These are phyloP conservation scores for Styphnolobium japonicum DNA, from an alignment of 306 rosid species.

Conservation along the genomic window DNA sequence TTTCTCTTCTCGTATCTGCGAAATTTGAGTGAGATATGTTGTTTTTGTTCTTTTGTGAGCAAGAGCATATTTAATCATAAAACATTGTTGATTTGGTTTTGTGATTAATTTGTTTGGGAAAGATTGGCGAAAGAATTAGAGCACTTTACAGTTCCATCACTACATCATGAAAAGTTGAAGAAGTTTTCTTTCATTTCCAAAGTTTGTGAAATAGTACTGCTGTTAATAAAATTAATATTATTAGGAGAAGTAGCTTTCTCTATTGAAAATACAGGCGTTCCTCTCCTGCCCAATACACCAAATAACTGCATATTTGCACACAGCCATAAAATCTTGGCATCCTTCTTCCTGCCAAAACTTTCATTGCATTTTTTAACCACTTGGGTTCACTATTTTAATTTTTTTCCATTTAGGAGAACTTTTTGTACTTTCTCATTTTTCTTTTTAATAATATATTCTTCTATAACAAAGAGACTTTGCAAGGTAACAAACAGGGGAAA, in stretches of 20 bases:
- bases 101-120: constrained; percentile 6
- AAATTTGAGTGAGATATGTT: neutral
- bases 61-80: constrained; percentile 4
- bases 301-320: neutral
- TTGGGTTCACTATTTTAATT: neutral
- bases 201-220: neutral
- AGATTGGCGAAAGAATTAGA: neutral
- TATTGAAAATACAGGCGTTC: neutral
- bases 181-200: neutral
- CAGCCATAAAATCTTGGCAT: neutral
- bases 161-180: neutral
- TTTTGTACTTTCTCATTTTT: neutral
- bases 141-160: neutral
- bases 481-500: neutral
- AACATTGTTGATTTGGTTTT: neutral
- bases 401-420: constrained; percentile 2
- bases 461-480: neutral
- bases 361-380: neutral
- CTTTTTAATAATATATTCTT: neutral
- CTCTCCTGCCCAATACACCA: neutral
- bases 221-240: neutral
- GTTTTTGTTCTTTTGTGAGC: neutral
- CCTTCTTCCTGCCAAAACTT: neutral
- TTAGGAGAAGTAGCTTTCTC: neutral
- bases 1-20: neutral